Evolutionary conservation across 2,329 filamentous ascomycete species (phyloP).

Genomic region (Alternaria dauci): DNA sequence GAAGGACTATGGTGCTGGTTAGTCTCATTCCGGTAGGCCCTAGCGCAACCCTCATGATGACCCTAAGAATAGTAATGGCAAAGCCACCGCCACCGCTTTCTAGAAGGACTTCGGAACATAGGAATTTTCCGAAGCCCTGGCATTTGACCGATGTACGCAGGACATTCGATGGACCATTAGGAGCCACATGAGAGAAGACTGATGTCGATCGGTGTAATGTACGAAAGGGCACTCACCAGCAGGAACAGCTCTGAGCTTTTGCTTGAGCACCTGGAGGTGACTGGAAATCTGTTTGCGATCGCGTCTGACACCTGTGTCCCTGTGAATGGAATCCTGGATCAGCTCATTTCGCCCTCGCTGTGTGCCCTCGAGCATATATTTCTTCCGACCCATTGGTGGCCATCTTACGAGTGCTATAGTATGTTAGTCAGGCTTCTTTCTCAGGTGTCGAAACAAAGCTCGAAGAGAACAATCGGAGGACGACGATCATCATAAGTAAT

Average conservation of each 20-base stretch:
- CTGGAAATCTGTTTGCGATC: conserved; percentile 69
- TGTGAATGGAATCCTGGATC: conserved; percentile 66
- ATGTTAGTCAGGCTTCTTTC: neutral
- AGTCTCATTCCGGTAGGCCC: conserved; percentile 29
- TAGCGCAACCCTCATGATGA: conserved; percentile 17
- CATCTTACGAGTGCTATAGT: conserved; percentile 55
- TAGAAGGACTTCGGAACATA: conserved; percentile 1
- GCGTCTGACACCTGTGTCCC: conserved; percentile 62
- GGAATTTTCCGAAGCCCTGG: neutral
- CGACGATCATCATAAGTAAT: neutral
- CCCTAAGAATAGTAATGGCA: conserved; percentile 10
- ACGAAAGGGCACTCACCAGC: conserved; percentile 55
- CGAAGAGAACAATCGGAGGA: neutral
- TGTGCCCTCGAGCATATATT: conserved; percentile 59
- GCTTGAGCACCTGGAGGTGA: conserved; percentile 69
- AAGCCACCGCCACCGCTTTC: conserved; percentile 8
- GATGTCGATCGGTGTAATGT: neutral
- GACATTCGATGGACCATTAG: no score
- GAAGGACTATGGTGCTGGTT: conserved; percentile 48
- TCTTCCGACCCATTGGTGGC: conserved; percentile 66
- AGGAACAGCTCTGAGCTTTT: conserved; percentile 61
- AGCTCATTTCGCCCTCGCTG: conserved; percentile 68
- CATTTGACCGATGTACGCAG: neutral
- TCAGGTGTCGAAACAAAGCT: neutral
- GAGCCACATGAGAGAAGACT: neutral